Percentiles rank a stretch among this genome's conserved stretches.
Conservation (phyloP, 139 green algal species). For the Chlamydomonas applanata region DNA sequence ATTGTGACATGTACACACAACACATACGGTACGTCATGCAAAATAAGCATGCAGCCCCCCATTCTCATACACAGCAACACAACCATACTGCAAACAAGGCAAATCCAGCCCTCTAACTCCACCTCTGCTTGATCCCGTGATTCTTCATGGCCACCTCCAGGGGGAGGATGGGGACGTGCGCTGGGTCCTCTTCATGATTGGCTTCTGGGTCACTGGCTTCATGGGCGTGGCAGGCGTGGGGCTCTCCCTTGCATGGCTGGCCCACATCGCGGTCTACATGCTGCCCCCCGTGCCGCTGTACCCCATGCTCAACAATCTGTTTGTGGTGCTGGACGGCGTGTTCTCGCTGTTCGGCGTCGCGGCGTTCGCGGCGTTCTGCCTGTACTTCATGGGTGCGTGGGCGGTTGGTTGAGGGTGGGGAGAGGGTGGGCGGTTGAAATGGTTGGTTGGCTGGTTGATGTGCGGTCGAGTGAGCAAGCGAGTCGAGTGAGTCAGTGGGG, state of each 20-base stretch:
- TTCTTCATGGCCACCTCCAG: too few relatives aligned
- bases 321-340: constrained; percentile 80
- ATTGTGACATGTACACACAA: too few relatives aligned
- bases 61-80: too few relatives aligned
- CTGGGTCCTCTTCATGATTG: constrained; percentile 79
- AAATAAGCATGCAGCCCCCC: too few relatives aligned
- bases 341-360: constrained; percentile 90
- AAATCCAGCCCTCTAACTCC: neutral
- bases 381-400: constrained; percentile 84
- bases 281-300: constrained; percentile 72
- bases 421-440: neutral
- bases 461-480: too few relatives aligned
- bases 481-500: too few relatives aligned
- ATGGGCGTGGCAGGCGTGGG: constrained; percentile 68
- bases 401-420: neutral
- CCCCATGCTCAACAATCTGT: constrained; percentile 89
- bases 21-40: too few relatives aligned
- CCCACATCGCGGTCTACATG: constrained; percentile 94
- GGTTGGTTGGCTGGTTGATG: too few relatives aligned
- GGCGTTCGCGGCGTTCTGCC: constrained; percentile 90
- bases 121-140: neutral
- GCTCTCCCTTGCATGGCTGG: constrained; percentile 83
- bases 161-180: constrained; percentile 77
- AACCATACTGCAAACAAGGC: neutral
- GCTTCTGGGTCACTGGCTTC: constrained; percentile 73